Conservation (phyloP, 2,329 filamentous ascomycete species). For the Nemania abortiva region DNA sequence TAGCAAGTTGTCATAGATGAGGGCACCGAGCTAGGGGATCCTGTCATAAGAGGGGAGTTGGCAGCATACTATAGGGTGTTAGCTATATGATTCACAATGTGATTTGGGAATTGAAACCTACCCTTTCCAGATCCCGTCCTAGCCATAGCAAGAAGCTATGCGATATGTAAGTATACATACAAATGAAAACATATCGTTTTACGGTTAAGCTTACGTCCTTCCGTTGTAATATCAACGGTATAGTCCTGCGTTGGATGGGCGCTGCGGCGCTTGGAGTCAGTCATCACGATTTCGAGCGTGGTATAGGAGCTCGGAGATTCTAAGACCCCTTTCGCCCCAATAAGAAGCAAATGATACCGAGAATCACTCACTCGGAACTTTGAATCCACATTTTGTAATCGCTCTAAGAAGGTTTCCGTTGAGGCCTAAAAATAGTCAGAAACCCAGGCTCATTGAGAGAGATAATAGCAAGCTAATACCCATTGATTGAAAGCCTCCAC, state of each 20-base stretch:
- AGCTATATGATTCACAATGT: neutral
- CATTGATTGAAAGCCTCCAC: constrained; percentile 97
- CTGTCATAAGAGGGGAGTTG: neutral
- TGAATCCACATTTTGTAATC: constrained; percentile 93
- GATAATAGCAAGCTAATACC: constrained; percentile 57
- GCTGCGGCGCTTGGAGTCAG: constrained; percentile 52
- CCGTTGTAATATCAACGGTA: constrained; percentile 87
- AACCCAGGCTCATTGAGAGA: neutral
- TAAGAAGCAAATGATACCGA: neutral
- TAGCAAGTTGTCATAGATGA: constrained; percentile 7
- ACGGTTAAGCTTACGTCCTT: constrained; percentile 68
- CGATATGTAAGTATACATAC: constrained; percentile 78
- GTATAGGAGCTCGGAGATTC: neutral
- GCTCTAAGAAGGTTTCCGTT: constrained; percentile 88
- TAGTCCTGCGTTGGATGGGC: constrained; percentile 96
- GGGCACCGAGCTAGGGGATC: neutral
- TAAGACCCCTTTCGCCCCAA: neutral
- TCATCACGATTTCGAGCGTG: neutral
- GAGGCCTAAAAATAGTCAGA: constrained; percentile 64
- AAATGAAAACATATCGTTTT: neutral
- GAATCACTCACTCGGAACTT: constrained; percentile 74
- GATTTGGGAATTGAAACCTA: constrained; percentile 14
- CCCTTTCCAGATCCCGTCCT: constrained; percentile 94
- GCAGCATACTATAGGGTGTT: constrained; percentile 23
- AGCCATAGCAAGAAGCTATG: constrained; percentile 92